These are phyloP conservation scores for Populus davidiana DNA, from an alignment of 345 rosid genomes.

Conservation along the genomic window DNA sequence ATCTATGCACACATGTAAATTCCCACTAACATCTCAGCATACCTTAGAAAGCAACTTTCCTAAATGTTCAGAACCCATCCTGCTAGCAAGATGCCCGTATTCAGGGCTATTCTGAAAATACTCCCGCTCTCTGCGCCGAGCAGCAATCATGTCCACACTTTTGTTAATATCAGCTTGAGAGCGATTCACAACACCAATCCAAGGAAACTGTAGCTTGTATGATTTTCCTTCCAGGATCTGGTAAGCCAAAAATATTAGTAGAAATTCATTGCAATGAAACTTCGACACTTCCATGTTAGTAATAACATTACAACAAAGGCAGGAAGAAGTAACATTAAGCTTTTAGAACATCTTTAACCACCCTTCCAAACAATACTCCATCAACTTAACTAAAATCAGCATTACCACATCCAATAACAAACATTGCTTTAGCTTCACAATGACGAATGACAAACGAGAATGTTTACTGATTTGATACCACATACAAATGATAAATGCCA, in stretches of 20 bases:
- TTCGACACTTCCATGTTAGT: neutral
- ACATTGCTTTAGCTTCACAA: neutral
- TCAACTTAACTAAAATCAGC: neutral
- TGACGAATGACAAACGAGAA: neutral
- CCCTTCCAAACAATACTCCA: neutral
- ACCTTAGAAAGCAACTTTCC: constrained; percentile 97
- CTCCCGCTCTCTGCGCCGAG: constrained; percentile 86
- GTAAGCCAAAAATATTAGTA: constrained; percentile 16
- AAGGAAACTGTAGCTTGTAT: constrained; percentile 80
- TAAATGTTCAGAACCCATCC: constrained; percentile 94
- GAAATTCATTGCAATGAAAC: constrained; percentile 14
- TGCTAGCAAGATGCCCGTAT: constrained; percentile 64
- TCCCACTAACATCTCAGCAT: constrained; percentile 10
- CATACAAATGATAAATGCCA: neutral
- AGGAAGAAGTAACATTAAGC: neutral
- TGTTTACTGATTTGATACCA: neutral
- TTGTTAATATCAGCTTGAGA: constrained; percentile 97
- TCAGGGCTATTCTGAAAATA: constrained; percentile 62
- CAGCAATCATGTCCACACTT: constrained; percentile 98
- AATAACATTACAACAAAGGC: neutral
- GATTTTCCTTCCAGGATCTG: constrained; percentile 91
- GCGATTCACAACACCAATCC: constrained; percentile 98
- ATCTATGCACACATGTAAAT: neutral
- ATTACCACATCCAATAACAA: neutral
- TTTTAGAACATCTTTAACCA: neutral